These are phyloP conservation scores for Aspergillus coremiiformis DNA, from an alignment of 495 filamentous ascomycete genomes.

Conservation along the genomic window DNA sequence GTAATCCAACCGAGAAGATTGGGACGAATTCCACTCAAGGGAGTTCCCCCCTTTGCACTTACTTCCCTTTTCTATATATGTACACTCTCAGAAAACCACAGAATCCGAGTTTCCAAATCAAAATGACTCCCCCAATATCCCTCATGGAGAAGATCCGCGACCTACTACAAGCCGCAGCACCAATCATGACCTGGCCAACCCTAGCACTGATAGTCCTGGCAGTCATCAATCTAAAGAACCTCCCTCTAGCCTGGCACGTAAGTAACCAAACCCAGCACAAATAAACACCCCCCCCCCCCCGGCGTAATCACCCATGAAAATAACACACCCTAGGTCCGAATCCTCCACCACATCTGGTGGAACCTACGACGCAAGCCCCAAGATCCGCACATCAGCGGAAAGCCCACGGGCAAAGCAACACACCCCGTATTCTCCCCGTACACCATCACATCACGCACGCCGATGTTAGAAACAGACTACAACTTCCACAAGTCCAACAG, in stretches of 20 bases:
- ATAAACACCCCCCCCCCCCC: background rate
- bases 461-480: conserved; percentile 55
- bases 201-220: conserved; percentile 49
- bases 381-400: conserved; percentile 28
- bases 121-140: background rate
- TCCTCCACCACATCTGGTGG: conserved; percentile 42
- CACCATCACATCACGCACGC: conserved; percentile 46
- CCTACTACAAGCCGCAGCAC: conserved; percentile 15
- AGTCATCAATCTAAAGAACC: conserved; percentile 52
- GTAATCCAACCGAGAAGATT: background rate
- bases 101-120: background rate
- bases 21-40: conserved; percentile 29
- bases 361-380: conserved; percentile 44
- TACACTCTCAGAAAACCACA: too few species aligned
- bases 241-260: conserved; percentile 60
- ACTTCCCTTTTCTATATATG: too few species aligned
- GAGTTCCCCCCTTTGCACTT: conserved; percentile 4
- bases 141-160: conserved; percentile 23
- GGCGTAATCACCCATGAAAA: too few species aligned
- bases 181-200: conserved; percentile 43
- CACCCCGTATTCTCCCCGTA: conserved; percentile 50
- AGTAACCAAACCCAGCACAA: conserved; percentile 17
- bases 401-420: conserved; percentile 27
- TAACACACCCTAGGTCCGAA: conserved; percentile 34
- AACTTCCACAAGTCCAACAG: conserved; percentile 68